Evolutionary conservation across 345 rosid species (phyloP), one percentile per base, ranked within the genome.

Genomic region (Raphanus sativus): DNA sequence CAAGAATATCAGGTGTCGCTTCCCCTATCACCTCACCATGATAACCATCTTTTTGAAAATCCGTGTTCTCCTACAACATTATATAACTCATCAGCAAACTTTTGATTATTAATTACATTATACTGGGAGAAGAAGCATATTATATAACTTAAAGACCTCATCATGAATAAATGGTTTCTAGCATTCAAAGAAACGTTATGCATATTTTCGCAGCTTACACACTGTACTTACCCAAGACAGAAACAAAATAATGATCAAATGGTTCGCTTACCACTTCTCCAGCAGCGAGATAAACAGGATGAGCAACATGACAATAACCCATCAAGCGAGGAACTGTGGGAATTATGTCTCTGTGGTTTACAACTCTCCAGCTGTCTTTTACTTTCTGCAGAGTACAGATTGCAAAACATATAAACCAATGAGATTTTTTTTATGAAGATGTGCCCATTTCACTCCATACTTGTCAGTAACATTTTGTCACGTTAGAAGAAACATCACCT

Each of bases 271-370:
- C 97, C 92, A 88, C 61, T 24, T 78, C 87, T 83, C 97, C 97
- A 73, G 93, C 84, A 26, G 89, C 87, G 59, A 94, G 86, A 86
- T 90, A 94, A 56, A 92, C 83, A 56, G 98, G 98, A 54, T 88
- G 91, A 67, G 97, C 98, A 25, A 94, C 98, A 66, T 94, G 98
- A 84, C 93, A 92, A 74, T 94, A 94, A 62, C 98, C 98, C 98
- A 92, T 94, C 76, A 92, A 84, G 62, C 91, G 97, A 40, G 98
- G 97, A 16, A 94, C 86, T 6, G 98, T 87, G n/a, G 97, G 98
- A 79, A 94, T 92, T 77, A 94, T 92, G 85, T 94, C 98, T 86
- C 98, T 89, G 71, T 89, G 95, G 82, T 94, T 94, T 52, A 94
- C 95, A 69, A 94, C 90, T 84, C 97, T 90, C 98, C 97, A 90